Percentiles rank a stretch among this genome's conserved stretches.
phyloP scores from a whole-genome alignment of 345 rosid genomes.

The Reutealis trisperma region DNA sequence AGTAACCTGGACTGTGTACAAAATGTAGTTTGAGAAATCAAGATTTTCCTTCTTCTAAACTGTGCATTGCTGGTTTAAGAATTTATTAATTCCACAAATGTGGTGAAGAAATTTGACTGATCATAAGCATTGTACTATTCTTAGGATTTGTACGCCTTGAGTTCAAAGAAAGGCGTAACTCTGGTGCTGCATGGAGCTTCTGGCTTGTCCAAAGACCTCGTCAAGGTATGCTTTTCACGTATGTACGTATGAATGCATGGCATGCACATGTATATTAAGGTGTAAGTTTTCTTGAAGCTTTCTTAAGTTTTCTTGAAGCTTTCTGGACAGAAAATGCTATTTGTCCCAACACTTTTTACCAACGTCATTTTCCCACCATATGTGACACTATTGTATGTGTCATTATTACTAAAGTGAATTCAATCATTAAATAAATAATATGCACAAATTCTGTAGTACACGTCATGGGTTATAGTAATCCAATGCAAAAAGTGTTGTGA shows the following conservation, averaged over 20 bases:
- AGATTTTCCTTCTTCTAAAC: not conserved
- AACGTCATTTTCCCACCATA: no score
- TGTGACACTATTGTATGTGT: no score
- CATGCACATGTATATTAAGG: not conserved
- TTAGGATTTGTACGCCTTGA: constrained; percentile 62
- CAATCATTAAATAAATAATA: no score
- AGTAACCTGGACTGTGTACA: not conserved
- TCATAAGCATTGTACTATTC: not conserved
- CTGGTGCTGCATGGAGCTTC: constrained; percentile 98
- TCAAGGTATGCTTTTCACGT: constrained; percentile 49
- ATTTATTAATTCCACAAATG: not conserved
- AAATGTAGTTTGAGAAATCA: not conserved
- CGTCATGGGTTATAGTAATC: no score
- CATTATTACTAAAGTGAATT: no score
- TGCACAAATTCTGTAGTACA: no score
- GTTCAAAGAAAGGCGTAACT: constrained; percentile 74
- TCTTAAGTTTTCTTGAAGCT: not conserved
- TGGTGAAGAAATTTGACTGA: not conserved
- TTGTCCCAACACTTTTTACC: no score
- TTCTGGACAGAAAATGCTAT: not conserved
- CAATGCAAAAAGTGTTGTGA: no score
- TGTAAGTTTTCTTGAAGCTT: not conserved
- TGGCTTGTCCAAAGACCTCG: constrained; percentile 66
- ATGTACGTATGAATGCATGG: no score
- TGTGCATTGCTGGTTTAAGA: not conserved